A percentile compares a stretch with the other conserved stretches of the same genome.
phyloP scores from a whole-genome alignment of 768 basidiomycete genomes.

The Hydnomerulius pinastri region DNA sequence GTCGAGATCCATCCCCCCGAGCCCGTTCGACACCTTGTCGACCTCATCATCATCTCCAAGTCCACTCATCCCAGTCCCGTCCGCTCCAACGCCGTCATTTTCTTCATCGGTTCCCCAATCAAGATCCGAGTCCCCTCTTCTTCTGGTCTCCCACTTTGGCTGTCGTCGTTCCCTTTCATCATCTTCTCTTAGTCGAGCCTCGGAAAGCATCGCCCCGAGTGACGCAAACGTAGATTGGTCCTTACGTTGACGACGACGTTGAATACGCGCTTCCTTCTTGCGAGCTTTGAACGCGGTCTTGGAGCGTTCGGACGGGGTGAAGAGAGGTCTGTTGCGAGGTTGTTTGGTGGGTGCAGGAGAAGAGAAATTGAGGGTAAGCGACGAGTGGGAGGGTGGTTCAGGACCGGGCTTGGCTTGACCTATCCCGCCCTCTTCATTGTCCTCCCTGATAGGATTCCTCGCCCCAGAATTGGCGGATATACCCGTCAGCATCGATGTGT shows the following conservation, averaged over 20 bases:
- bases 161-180: slow-evolving; percentile 33
- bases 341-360: slow-evolving; percentile 12
- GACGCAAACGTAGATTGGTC: slow-evolving; percentile 41
- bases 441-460: slow-evolving; percentile 14
- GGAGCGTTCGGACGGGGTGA: slow-evolving; percentile 22
- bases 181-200: slow-evolving; percentile 46
- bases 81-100: slow-evolving; percentile 26
- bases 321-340: slow-evolving; percentile 32
- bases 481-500: slow-evolving; percentile 29
- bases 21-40: slow-evolving; percentile 29
- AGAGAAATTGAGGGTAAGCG: slow-evolving; percentile 23
- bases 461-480: slow-evolving; percentile 3
- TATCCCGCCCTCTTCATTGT: neutral
- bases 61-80: slow-evolving; percentile 16
- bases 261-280: slow-evolving; percentile 11
- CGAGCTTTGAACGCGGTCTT: slow-evolving; percentile 29
- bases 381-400: slow-evolving; percentile 27
- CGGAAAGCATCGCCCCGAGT: slow-evolving; percentile 56
- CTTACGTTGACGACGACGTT: slow-evolving; percentile 23
- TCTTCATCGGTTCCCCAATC: slow-evolving; percentile 60
- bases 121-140: slow-evolving; percentile 66
- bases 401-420: slow-evolving; percentile 6
- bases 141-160: slow-evolving; percentile 49
- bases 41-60: slow-evolving; percentile 28
- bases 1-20: slow-evolving; percentile 67